Base-by-base conservation (phyloP, 23 red algal species). In the Chondrus crispus region DNA sequence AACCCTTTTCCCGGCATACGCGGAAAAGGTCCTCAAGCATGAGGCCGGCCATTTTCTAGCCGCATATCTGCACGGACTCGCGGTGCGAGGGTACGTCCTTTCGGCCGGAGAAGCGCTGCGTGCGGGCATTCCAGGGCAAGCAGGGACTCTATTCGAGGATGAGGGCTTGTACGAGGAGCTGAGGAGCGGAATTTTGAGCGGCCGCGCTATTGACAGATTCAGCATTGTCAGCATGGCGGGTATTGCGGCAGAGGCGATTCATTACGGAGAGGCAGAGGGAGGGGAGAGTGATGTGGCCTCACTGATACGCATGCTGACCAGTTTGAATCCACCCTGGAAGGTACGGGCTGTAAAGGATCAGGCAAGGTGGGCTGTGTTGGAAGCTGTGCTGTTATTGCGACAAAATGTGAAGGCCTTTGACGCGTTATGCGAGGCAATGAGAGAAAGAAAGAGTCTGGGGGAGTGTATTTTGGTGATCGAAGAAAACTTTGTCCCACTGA, bases 231-330 rank as follows among this genome's bases (percentile, higher is more conserved):
- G 74, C 16, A 96, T 96, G 95, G 95, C 72, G 11, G 95, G 95
- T 38, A 93, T 96, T 80, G 95, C 95, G 3, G 95, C 95, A 44
- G 95, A 96, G 90, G 95, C 88, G 8, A 77, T 96, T 24, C 35
- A 58, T 69, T 96, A 80, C 58, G 95, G 95, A 33, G 88, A 96
- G 62, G 95, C 95, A 20, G 81, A 93, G 45, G 95, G 95, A 13
- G 95, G 95, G 19, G 75, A 82, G 35, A 60, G 43, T 40, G 95
- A 96, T 63, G 89, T 93, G 48, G 26, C 41, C 46, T 60, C 63
- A 10, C 52, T 96, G 51, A 29, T 93, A 26, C 13, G 69, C 36
- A 37, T 96, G 32, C 51, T 96, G 43, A 50, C 53, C 19, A 39
- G 68, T 26, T 62, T 96, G 37, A 87, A 78, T 36, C 94, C 94